phyloP scores from a whole-genome alignment of 768 basidiomycete species.

The Russula olivacea region DNA sequence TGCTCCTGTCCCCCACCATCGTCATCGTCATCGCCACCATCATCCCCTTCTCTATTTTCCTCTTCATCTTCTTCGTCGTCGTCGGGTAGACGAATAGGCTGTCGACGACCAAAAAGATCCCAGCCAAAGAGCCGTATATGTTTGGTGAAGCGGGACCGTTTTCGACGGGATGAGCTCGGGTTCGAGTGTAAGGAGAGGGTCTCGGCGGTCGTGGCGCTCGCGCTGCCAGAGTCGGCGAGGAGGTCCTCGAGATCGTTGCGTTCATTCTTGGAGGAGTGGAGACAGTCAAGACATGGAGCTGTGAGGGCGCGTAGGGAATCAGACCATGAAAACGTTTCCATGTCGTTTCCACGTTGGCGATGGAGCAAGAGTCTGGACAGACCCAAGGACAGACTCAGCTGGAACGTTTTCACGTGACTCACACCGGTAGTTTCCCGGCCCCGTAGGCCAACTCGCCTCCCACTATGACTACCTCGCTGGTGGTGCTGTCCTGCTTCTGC shows the following conservation, averaged over 20 bases:
- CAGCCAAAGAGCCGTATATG: conserved; percentile 58
- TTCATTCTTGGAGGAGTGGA: conserved; percentile 32
- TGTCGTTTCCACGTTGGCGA: conserved; percentile 23
- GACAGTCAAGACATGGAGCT: conserved; percentile 54
- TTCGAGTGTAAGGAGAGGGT: conserved; percentile 64
- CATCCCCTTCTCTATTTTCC: background rate
- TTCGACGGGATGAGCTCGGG: conserved; percentile 34
- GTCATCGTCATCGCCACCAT: background rate
- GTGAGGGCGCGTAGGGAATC: conserved; percentile 56
- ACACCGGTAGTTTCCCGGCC: background rate
- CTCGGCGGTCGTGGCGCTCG: conserved; percentile 43
- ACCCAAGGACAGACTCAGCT: too few species aligned
- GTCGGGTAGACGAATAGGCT: conserved; percentile 55
- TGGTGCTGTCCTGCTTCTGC: too few species aligned
- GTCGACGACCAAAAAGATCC: conserved; percentile 57
- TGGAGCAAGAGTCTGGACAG: background rate
- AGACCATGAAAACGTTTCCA: conserved; percentile 54
- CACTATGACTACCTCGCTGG: too few species aligned
- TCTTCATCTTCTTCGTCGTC: conserved; percentile 40
- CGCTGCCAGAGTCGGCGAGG: conserved; percentile 39
- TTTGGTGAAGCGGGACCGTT: conserved; percentile 29
- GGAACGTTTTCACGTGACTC: background rate
- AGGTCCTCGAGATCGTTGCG: conserved; percentile 44
- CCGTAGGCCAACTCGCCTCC: too few species aligned
- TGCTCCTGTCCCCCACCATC: background rate